These are phyloP conservation scores for Rhododendron ovatum DNA, from an alignment of 148 eudicot genomes.

Conservation along the genomic window DNA sequence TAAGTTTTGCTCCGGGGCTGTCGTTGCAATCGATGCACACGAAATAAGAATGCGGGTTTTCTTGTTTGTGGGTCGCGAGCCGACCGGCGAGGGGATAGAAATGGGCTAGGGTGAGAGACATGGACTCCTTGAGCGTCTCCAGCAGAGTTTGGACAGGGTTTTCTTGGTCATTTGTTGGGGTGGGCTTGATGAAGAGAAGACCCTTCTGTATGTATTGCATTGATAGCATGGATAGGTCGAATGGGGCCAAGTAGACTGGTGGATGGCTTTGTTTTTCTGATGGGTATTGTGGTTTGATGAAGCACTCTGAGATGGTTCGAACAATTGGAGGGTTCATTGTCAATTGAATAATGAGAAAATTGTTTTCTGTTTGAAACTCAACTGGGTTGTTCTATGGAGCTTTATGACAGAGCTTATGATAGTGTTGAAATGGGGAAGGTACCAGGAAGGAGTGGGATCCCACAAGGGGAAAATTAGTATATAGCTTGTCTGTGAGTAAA, in stretches of 20 bases:
- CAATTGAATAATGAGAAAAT: background rate
- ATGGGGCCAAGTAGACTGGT: constrained; percentile 22
- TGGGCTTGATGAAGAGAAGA: constrained; percentile 21
- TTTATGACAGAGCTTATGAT: background rate
- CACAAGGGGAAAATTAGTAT: too few relatives aligned
- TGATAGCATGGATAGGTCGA: constrained; percentile 22
- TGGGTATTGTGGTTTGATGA: background rate
- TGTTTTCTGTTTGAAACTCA: background rate
- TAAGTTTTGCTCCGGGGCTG: constrained; percentile 28
- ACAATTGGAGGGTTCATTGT: background rate
- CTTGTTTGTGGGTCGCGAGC: constrained; percentile 12
- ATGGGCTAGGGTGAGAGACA: constrained; percentile 16
- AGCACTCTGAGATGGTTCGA: constrained; percentile 1
- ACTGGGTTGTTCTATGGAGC: background rate
- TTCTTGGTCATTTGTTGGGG: background rate
- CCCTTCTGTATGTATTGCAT: constrained; percentile 36
- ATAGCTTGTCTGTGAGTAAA: too few relatives aligned
- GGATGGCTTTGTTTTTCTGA: background rate
- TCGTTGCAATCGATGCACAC: constrained; percentile 16
- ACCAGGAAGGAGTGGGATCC: background rate
- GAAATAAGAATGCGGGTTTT: constrained; percentile 12
- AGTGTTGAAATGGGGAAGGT: background rate
- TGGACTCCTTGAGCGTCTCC: constrained; percentile 21
- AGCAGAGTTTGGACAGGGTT: constrained; percentile 5
- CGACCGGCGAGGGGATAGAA: constrained; percentile 28